A percentile compares a stretch with the other conserved stretches of the same genome.
These are phyloP conservation scores for Ophiosphaerella korrae DNA, from an alignment of 2,329 filamentous ascomycete species.

Conservation along the genomic window DNA sequence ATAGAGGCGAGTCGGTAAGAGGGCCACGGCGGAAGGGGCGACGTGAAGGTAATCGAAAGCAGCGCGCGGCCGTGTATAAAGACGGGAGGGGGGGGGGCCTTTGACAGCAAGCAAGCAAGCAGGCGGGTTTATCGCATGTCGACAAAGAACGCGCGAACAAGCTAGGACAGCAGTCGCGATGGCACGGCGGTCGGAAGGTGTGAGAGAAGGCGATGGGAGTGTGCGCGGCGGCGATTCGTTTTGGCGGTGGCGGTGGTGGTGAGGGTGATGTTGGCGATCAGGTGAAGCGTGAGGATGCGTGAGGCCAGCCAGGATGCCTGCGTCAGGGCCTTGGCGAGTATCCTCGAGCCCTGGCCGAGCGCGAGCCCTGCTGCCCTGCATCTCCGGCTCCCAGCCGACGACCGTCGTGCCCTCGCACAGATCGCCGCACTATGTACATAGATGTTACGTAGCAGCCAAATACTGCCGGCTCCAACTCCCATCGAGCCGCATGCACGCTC, in stretches of 20 bases:
- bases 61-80: conserved; percentile 14
- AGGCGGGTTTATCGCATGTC: conserved; percentile 11
- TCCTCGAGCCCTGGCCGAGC: background rate
- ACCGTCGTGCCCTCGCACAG: background rate
- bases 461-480: no score
- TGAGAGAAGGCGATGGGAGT: conserved; percentile 4
- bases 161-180: conserved; percentile 17
- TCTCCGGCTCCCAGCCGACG: background rate
- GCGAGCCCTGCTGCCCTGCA: background rate
- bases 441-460: no score
- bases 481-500: no score
- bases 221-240: conserved; percentile 7
- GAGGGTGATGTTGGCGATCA: conserved; percentile 9
- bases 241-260: conserved; percentile 1
- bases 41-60: conserved; percentile 4
- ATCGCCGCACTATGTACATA: no score
- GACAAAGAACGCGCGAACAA: conserved; percentile 5
- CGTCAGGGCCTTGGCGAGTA: background rate
- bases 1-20: background rate
- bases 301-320: no score
- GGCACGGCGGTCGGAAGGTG: conserved; percentile 2
- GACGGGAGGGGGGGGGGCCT: conserved; percentile 10
- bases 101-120: conserved; percentile 12
- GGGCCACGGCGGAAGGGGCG: conserved; percentile 2
- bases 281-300: no score